Conservation (phyloP, 2,329 filamentous ascomycete species). For the Alternaria rosae region DNA sequence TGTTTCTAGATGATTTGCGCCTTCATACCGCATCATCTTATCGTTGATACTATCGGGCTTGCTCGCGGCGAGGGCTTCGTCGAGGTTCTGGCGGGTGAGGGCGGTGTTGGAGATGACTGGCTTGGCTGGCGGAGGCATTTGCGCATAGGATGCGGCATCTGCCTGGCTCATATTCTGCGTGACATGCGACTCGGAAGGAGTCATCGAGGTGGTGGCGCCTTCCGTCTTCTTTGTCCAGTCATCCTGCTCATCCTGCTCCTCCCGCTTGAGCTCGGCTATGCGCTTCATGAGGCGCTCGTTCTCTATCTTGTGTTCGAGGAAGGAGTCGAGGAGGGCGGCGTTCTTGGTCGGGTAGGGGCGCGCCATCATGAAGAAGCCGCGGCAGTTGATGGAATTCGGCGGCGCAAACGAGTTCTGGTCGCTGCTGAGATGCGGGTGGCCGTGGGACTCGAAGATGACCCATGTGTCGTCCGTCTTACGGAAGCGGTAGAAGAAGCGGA, state of each 20-base stretch:
- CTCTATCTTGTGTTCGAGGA: conserved; percentile 95
- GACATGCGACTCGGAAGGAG: conserved; percentile 52
- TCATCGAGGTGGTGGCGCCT: conserved; percentile 42
- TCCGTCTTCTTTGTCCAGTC: conserved; percentile 69
- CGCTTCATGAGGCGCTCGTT: conserved; percentile 86
- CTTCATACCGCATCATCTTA: conserved; percentile 84
- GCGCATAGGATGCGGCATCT: conserved; percentile 54
- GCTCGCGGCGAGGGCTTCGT: conserved; percentile 71
- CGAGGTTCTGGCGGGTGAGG: conserved; percentile 80
- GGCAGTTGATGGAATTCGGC: conserved; percentile 70
- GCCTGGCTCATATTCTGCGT: conserved; percentile 47
- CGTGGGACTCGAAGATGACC: conserved; percentile 87
- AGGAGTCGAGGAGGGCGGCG: conserved; percentile 84
- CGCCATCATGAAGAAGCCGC: conserved; percentile 93
- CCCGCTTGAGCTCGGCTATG: conserved; percentile 82
- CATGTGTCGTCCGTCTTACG: conserved; percentile 76
- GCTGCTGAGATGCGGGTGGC: conserved; percentile 84
- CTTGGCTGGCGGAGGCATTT: conserved; percentile 73
- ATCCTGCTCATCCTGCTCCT: conserved; percentile 82
- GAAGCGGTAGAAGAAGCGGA: conserved; percentile 88
- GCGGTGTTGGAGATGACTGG: conserved; percentile 69
- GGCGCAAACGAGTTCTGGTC: conserved; percentile 69
- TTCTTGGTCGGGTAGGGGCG: conserved; percentile 90
- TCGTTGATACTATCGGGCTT: conserved; percentile 80
- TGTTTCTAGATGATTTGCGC: conserved; percentile 75